phyloP scores from a whole-genome alignment of 345 rosid genomes.

The Anacardium occidentale region DNA sequence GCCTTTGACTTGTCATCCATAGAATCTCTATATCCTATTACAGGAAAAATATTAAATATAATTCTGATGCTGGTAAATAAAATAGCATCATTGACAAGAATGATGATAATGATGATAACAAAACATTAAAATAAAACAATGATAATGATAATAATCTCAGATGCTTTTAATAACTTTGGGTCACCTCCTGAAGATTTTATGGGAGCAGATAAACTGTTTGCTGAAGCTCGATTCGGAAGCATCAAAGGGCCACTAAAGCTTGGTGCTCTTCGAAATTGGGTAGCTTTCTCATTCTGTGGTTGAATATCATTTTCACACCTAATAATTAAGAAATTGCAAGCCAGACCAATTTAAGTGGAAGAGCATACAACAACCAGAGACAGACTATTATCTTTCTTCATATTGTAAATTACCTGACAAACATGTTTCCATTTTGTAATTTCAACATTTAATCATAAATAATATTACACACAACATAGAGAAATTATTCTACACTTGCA shows the following conservation, averaged over 20 bases:
- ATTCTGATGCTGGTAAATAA: not conserved
- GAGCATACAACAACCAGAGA: conserved; percentile 6
- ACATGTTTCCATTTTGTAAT: not conserved
- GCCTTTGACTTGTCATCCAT: conserved; percentile 91
- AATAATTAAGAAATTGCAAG: conserved; percentile 26
- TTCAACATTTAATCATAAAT: not conserved
- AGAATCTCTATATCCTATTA: conserved; percentile 81
- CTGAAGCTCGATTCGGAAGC: conserved; percentile 95
- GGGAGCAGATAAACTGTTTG: conserved; percentile 98
- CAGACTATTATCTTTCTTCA: not conserved
- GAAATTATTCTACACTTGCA: not conserved
- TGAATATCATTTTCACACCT: conserved; percentile 69
- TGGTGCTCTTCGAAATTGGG: conserved; percentile 61
- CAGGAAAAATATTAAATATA: conserved; percentile 18
- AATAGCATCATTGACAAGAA: not conserved
- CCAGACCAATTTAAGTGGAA: conserved; percentile 5
- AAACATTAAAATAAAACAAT: not conserved
- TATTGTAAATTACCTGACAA: not conserved
- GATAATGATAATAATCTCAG: no score
- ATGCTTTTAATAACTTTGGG: not conserved
- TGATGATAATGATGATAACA: not conserved
- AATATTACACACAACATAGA: not conserved
- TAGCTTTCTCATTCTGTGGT: conserved; percentile 39
- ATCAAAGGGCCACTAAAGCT: conserved; percentile 95
- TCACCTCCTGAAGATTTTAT: conserved; percentile 91